Percentiles rank a stretch among this genome's conserved stretches.
Conservation (phyloP, 306 rosid species). For the Medicago ruthenica region DNA sequence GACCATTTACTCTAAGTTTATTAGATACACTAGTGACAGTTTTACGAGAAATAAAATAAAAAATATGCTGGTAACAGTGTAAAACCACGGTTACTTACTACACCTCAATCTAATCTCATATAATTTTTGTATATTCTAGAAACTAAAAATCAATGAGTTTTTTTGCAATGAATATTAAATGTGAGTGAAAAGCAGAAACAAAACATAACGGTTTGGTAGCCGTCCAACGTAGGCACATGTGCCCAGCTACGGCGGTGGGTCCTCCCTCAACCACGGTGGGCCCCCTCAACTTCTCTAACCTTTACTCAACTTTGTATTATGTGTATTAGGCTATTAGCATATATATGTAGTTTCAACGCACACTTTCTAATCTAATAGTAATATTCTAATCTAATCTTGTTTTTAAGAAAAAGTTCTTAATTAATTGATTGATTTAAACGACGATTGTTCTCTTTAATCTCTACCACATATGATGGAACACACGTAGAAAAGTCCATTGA, state of each 20-base stretch:
- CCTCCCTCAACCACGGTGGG: slow-evolving; percentile 50
- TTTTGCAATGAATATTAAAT: not conserved
- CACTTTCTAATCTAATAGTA: not conserved
- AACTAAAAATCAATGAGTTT: too few relatives aligned
- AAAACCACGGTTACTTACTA: too few relatives aligned
- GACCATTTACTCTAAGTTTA: too few relatives aligned
- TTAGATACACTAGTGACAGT: too few relatives aligned
- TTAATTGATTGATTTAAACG: slow-evolving; percentile 35
- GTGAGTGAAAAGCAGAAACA: slow-evolving; percentile 24
- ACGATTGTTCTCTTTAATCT: slow-evolving; percentile 15
- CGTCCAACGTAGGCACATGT: slow-evolving; percentile 74
- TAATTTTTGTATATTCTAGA: too few relatives aligned
- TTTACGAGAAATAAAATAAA: too few relatives aligned
- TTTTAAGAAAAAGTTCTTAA: not conserved
- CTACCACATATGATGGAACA: slow-evolving; percentile 22
- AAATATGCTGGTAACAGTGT: too few relatives aligned
- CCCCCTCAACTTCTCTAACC: slow-evolving; percentile 43
- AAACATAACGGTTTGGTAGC: slow-evolving; percentile 63
- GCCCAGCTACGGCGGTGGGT: slow-evolving; percentile 73
- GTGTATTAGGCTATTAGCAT: not conserved
- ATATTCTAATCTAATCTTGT: not conserved
- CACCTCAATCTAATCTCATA: too few relatives aligned
- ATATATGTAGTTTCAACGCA: not conserved
- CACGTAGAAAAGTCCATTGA: slow-evolving; percentile 29
- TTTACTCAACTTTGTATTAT: not conserved